phyloP scores from a whole-genome alignment of 2,329 filamentous ascomycete species.

The Cladorrhinum sp. region DNA sequence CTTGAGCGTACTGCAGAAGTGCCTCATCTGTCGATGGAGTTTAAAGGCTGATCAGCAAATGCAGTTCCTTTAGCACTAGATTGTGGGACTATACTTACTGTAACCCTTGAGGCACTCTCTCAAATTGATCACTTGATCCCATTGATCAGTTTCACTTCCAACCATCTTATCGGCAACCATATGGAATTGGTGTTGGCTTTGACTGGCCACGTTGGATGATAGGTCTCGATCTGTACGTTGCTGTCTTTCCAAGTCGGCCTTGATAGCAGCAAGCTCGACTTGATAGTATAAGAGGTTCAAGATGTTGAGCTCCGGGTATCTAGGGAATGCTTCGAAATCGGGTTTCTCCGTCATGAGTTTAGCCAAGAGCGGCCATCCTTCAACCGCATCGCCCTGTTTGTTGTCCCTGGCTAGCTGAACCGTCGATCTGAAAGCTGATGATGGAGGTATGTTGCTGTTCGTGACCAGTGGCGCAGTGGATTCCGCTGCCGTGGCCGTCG shows the following conservation, averaged over 20 bases:
- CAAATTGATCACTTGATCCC: neutral
- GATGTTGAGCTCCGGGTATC: neutral
- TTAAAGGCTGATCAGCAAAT: neutral
- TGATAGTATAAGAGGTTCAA: conserved; percentile 5
- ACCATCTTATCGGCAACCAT: neutral
- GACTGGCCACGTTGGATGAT: neutral
- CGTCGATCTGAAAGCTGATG: neutral
- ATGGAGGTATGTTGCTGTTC: neutral
- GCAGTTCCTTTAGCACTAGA: too few species aligned
- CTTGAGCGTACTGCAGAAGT: neutral
- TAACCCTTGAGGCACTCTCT: neutral
- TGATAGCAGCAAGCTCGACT: neutral
- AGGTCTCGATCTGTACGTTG: neutral
- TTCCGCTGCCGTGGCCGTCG: neutral
- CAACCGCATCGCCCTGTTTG: neutral
- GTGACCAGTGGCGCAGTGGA: neutral
- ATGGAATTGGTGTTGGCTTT: neutral
- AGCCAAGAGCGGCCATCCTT: neutral
- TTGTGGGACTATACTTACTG: neutral
- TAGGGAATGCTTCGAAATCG: conserved; percentile 1
- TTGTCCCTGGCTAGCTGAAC: neutral
- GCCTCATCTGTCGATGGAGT: neutral
- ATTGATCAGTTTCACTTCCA: neutral
- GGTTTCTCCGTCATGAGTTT: neutral
- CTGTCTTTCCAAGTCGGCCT: neutral